Conservation (phyloP, 2,329 filamentous ascomycete species). For the Mycosphaerella sp. region DNA sequence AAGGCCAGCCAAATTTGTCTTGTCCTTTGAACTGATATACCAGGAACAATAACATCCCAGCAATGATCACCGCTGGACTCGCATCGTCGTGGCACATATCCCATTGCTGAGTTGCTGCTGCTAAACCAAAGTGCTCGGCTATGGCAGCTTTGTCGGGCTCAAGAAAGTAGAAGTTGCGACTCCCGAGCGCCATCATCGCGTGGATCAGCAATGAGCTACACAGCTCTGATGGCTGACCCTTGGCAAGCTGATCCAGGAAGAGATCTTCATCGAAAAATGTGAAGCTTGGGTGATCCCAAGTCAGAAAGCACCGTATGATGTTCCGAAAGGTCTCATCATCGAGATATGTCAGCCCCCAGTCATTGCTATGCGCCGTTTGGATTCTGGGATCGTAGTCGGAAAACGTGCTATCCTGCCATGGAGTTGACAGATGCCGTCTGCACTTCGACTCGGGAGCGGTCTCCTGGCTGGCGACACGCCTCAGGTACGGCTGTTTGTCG, state of each 20-base stretch:
- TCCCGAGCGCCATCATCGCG: background rate
- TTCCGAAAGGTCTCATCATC: background rate
- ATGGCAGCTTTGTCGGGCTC: background rate
- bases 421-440: background rate
- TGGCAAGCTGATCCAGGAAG: background rate
- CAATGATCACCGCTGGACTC: background rate
- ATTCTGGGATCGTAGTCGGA: background rate
- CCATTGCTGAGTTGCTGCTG: background rate
- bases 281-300: conserved; percentile 1
- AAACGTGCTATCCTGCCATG: background rate
- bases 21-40: background rate
- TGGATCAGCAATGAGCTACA: background rate
- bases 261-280: background rate
- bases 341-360: background rate
- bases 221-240: background rate
- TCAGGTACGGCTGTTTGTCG: background rate
- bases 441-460: background rate
- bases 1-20: conserved; percentile 3
- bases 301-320: background rate
- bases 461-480: background rate
- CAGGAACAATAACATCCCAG: background rate
- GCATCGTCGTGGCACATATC: background rate
- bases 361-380: background rate
- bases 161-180: background rate
- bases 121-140: background rate